Base-by-base conservation (phyloP, 257 asterid genomes). In the Jacaranda copaia region DNA sequence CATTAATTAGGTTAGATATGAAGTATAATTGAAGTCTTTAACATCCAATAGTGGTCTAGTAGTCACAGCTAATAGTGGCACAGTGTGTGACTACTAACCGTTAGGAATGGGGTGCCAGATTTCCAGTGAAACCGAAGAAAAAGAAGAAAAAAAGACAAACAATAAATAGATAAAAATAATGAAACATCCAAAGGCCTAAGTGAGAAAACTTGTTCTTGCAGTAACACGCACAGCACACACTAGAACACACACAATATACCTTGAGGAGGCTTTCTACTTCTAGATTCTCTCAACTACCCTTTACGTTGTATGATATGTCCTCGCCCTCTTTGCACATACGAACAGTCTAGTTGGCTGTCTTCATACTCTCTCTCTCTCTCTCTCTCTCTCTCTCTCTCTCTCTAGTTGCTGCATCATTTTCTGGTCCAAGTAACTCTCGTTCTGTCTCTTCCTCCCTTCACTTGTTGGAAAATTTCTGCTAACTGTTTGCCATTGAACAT, bases 201-300 rank as follows among this genome's bases (percentile, higher is more conserved):
- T 15, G 25, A 14, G 25, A 55, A 80, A 77, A 16, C 85, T 73
- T 77, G 82, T 84, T 49, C 79, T 79, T 61, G 86, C 78, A 61
- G 80, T 76, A 74, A 79, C 86, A 82, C 73, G 61, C 68, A 58
- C 73, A 74, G 19, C 75, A 63, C 79, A 65, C 73, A 68, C 77
- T 76, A 46, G 25, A 43, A 8, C 61, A 68, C 48, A 65, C 70
- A n/a, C 36, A 46, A 18, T 20, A 25, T 2, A 25, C 32, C 68
- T 35, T 5, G 36, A 36, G 16, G 61, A 25, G n/a, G 12, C 53
- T 15, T 20, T 58, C 72, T 19, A 57, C 14, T 48, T 61, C 20
- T 75, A 25, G 32, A 84, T 86, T 86, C 84, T 90, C 82, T 79
- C 84, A 86, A 82, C 90, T 79, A 84, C 90, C 90, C 88, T 86